Conservation (phyloP, 2,329 filamentous ascomycete species). For the Colletotrichum liriopes region DNA sequence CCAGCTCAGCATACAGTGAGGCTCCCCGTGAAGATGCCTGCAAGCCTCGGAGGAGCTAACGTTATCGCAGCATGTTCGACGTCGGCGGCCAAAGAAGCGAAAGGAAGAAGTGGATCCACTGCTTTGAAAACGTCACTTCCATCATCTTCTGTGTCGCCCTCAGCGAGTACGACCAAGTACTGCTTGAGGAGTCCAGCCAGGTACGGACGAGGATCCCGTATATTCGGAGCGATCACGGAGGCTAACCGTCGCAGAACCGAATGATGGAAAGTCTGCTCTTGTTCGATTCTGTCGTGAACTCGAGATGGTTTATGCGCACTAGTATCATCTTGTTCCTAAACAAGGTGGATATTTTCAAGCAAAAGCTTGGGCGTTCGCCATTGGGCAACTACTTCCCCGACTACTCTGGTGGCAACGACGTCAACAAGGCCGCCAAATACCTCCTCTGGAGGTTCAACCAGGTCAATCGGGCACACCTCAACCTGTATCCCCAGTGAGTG, state of each 20-base stretch:
- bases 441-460: conserved; percentile 99
- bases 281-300: conserved; percentile 99
- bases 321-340: conserved; percentile 99
- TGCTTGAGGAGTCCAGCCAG: conserved; percentile 97
- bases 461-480: conserved; percentile 95
- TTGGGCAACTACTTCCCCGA: conserved; percentile 97
- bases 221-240: no score
- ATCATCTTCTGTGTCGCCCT: conserved; percentile 99
- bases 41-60: not conserved
- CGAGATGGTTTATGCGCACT: conserved; percentile 98
- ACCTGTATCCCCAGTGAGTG: conserved; percentile 96
- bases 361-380: conserved; percentile 91
- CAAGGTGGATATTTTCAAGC: conserved; percentile 98
- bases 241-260: conserved; percentile 78
- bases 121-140: conserved; percentile 99
- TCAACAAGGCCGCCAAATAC: conserved; percentile 98
- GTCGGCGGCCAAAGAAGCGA: conserved; percentile 97
- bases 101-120: conserved; percentile 99
- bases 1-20: conserved; percentile 97
- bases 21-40: not conserved
- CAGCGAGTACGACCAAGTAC: conserved; percentile 97
- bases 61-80: conserved; percentile 92
- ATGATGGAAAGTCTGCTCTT: conserved; percentile 99
- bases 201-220: conserved; percentile 64
- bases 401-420: conserved; percentile 97